A percentile compares a stretch with the other conserved stretches of the same genome.
Evolutionary conservation across 179 eudicot genomes (phyloP).

Genomic region (Silene noctiflora): DNA sequence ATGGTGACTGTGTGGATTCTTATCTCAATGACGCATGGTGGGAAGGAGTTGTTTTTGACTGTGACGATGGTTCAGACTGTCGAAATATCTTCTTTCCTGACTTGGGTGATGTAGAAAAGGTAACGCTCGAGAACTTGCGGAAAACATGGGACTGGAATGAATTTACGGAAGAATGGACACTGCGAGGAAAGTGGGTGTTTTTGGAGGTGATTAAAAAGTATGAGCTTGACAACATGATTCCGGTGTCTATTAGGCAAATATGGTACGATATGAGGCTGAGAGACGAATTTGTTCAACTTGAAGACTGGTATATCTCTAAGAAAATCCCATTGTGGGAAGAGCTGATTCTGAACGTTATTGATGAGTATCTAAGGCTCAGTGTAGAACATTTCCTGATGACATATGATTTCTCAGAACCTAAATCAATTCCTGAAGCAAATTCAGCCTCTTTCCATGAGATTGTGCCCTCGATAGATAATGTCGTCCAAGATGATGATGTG

Average conservation of each 20-base stretch:
- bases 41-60: slow-evolving; percentile 94
- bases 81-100: slow-evolving; percentile 83
- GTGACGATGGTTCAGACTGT: slow-evolving; percentile 35
- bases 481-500: slow-evolving; percentile 4
- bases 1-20: slow-evolving; percentile 80
- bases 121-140: slow-evolving; percentile 31
- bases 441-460: slow-evolving; percentile 22
- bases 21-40: slow-evolving; percentile 78
- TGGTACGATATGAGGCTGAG: slow-evolving; percentile 73
- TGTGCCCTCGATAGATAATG: slow-evolving; percentile 17
- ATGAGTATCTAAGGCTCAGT: slow-evolving; percentile 35
- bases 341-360: slow-evolving; percentile 41
- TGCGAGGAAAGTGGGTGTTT: slow-evolving; percentile 71
- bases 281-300: slow-evolving; percentile 34
- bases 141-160: slow-evolving; percentile 78
- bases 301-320: slow-evolving; percentile 55
- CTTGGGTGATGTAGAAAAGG: slow-evolving; percentile 55
- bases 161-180: slow-evolving; percentile 49
- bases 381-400: slow-evolving; percentile 33
- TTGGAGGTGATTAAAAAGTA: slow-evolving; percentile 52
- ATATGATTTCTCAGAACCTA: slow-evolving; percentile 24
- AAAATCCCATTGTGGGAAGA: slow-evolving; percentile 44
- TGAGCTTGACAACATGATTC: slow-evolving; percentile 40
- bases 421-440: slow-evolving; percentile 14
- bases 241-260: slow-evolving; percentile 64